Evolutionary conservation across 768 basidiomycete genomes (phyloP), one percentile per base, ranked within the genome.

Genomic region (Jaapia argillacea): DNA sequence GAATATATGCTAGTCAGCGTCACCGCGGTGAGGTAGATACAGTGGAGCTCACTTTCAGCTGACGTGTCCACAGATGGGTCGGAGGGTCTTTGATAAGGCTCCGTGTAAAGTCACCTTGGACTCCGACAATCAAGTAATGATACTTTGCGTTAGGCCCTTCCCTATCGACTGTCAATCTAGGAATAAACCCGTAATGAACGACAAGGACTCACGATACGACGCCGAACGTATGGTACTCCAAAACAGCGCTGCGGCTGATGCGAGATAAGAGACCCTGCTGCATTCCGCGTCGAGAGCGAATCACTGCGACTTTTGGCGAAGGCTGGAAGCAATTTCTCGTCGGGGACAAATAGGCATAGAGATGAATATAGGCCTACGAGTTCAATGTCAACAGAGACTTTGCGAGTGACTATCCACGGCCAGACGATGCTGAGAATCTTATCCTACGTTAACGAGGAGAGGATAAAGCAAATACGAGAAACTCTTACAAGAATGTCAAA

Each of bases 171-270:
- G 24, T 35, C 28, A 7, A 40, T 23, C 41, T 37, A 39, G 28
- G 43, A 33, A 26, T n/a, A 5, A 13, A 26, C 5, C 13, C 36
- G 4, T 4, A 37, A 40, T 31, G 5, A 12, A 24, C 6, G 36
- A 18, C 2, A 5, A 16, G 7, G 12, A 54, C 56, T 47, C 45
- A 61, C 62, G 58, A 60, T 39, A 70, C 59, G 44, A 63, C 64
- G 23, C 68, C 69, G 47, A 70, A 70, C 6, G 68, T 65, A 42
- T 71, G 69, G 50, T 71, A 71, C 48, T 70, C 68, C 66, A 65
- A 57, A 36, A 67, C 56, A 2, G 64, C 52, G 2, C 61, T 59
- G 21, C 65, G 64, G 28, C 63, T 63, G 48, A 70, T 61, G 7
- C 68, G 62, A 4, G 60, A 63, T 4, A 70, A 55, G 26, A 70